Evolutionary conservation across 345 rosid species (phyloP).

Genomic region (Balakata baccata): DNA sequence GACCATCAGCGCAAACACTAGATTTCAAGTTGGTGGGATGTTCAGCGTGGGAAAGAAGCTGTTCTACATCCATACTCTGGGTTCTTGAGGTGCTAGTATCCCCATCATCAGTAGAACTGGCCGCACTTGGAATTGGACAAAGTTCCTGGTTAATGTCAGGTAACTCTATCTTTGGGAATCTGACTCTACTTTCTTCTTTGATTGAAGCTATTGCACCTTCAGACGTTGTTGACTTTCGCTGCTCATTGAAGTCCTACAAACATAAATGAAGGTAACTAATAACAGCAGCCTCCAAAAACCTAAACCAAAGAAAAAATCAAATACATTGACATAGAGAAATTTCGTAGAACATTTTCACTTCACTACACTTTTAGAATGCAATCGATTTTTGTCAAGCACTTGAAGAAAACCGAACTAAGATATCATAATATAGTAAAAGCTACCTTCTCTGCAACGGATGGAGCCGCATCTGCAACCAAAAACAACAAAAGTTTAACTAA

Average conservation of each 20-base stretch:
- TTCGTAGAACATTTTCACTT: not conserved
- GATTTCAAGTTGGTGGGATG: conserved; percentile 39
- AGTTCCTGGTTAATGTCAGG: conserved; percentile 54
- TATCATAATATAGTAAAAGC: conserved; percentile 6
- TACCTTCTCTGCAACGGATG: conserved; percentile 54
- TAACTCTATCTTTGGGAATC: conserved; percentile 27
- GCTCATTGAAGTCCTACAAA: conserved; percentile 30
- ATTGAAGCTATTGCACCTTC: conserved; percentile 26
- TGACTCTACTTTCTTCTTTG: conserved; percentile 23
- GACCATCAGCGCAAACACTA: conserved; percentile 23
- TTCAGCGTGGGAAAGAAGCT: conserved; percentile 39
- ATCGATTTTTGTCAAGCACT: not conserved
- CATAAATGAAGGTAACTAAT: not conserved
- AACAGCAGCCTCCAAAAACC: not conserved
- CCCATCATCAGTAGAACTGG: conserved; percentile 34
- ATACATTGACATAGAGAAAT: not conserved
- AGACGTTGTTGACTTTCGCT: conserved; percentile 12
- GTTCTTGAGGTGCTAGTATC: conserved; percentile 68
- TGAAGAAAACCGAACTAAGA: not conserved
- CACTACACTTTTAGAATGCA: not conserved
- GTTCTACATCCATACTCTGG: conserved; percentile 62
- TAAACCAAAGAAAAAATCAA: not conserved
- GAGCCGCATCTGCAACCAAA: conserved; percentile 50
- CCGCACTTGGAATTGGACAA: conserved; percentile 32
- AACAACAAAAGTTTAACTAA: conserved; percentile 20